Evolutionary conservation across 2,329 filamentous ascomycete species (phyloP), one percentile per base, ranked within the genome.

Genomic region (Hypoxylon sp.): DNA sequence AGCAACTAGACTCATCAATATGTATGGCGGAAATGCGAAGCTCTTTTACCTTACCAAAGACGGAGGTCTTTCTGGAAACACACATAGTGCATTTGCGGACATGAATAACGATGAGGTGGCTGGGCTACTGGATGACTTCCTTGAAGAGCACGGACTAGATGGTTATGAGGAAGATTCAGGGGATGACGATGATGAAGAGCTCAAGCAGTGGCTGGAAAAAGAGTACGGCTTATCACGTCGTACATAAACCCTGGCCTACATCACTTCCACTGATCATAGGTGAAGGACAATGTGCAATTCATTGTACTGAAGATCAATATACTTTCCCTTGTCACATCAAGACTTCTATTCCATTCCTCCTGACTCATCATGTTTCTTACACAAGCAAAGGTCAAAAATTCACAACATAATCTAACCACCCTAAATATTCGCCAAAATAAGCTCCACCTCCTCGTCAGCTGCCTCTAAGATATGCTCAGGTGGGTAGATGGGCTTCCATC

Each of bases 401-500:
- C n/a, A n/a, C n/a, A n/a, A n/a, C n/a, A n/a, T n/a, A n/a, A n/a
- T n/a, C n/a, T n/a, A n/a, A n/a, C n/a, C n/a, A n/a, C n/a, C n/a
- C n/a, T n/a, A n/a, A n/a, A n/a, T n/a, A n/a, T n/a, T n/a, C n/a
- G n/a, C n/a, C n/a, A 55, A 15, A 3, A 55, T 37, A 27, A 30
- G 27, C 7, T 75, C 72, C 1, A 80, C 77, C 49, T 81, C 78
- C 0, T 66, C 71, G 32, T 75, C 74, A 1, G 73, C 74, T 20
- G 60, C 62, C 34, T 79, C 72, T 1, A 82, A 55, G 7, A 80
- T 75, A 62, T 81, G 75, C 40, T 75, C 65, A 0, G 76, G 62
- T 0, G 61, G 21, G 52, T 73, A 78, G 11, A 69, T 46, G 1
- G 78, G 67, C 43, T 66, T 71, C 78, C 78, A 81, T 0, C 76